Conservation (phyloP, 305 asterid species). For the Salvia sclarea region DNA sequence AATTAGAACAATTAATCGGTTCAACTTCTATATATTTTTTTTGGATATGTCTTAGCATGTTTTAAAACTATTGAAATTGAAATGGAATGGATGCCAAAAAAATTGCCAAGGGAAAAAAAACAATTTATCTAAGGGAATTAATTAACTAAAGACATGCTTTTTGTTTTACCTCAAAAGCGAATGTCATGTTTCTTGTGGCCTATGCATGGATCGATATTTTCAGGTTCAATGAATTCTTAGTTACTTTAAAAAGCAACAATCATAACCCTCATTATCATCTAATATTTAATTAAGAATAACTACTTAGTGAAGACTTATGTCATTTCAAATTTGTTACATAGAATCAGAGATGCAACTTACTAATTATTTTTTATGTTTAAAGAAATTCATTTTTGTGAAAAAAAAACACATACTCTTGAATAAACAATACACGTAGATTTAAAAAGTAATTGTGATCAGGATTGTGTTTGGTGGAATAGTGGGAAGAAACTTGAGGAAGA, state of each 20-base stretch:
- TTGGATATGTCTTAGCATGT: neutral
- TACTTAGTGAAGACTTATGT: neutral
- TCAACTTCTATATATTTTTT: too few species aligned
- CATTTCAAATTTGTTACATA: too few species aligned
- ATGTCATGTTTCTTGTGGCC: constrained; percentile 13
- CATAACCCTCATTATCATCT: constrained; percentile 5
- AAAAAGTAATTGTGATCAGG: neutral
- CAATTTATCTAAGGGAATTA: neutral
- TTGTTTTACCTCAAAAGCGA: neutral
- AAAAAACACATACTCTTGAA: too few species aligned
- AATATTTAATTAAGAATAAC: neutral
- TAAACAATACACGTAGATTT: too few species aligned
- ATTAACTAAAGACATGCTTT: neutral
- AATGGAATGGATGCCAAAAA: neutral
- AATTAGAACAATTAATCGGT: too few species aligned
- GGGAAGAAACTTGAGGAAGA: neutral
- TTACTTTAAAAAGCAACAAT: constrained; percentile 23
- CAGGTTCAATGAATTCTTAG: constrained; percentile 30
- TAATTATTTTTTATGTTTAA: too few species aligned
- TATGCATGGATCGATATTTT: constrained; percentile 17
- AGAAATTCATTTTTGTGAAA: too few species aligned
- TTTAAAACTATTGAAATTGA: neutral
- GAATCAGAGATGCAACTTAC: too few species aligned
- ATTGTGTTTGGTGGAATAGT: neutral
- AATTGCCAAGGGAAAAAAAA: too few species aligned